A percentile compares a stretch with the other conserved stretches of the same genome.
Conservation (phyloP, 176 grass and related monocot genomes). For the Cocos nucifera region DNA sequence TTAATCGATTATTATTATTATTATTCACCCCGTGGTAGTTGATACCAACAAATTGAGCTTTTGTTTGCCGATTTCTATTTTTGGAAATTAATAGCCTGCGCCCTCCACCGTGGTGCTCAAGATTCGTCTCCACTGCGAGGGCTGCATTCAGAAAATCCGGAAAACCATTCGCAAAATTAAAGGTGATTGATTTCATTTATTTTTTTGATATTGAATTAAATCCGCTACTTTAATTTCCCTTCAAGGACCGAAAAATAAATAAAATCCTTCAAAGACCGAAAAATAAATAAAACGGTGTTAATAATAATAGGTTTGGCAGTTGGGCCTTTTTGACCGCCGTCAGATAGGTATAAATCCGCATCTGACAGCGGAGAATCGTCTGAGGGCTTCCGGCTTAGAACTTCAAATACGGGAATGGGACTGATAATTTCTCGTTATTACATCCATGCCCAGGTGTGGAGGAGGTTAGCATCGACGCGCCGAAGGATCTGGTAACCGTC, state of each 20-base stretch:
- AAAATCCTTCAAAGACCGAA: background rate
- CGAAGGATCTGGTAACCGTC: slow-evolving; percentile 71
- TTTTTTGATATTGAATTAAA: background rate
- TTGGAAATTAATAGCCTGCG: slow-evolving; percentile 3
- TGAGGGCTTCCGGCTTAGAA: background rate
- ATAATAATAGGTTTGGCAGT: background rate
- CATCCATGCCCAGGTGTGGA: slow-evolving; percentile 46
- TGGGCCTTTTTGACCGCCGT: background rate
- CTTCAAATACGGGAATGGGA: too few species aligned
- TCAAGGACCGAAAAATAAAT: background rate
- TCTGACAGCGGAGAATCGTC: background rate
- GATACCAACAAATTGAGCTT: background rate
- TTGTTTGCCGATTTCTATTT: background rate
- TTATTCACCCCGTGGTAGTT: background rate
- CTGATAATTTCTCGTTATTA: too few species aligned
- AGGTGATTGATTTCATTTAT: slow-evolving; percentile 24
- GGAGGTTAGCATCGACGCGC: slow-evolving; percentile 42
- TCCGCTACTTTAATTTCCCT: background rate
- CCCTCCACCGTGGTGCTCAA: slow-evolving; percentile 80
- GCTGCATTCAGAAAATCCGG: slow-evolving; percentile 73
- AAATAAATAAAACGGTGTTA: background rate
- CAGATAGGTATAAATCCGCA: background rate
- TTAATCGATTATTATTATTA: background rate
- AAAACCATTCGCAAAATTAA: slow-evolving; percentile 61
- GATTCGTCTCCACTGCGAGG: slow-evolving; percentile 85